Evolutionary conservation across 352 stramenopile species (phyloP), one percentile per base, ranked within the genome.

Genomic region (Phytopythium montanum): DNA sequence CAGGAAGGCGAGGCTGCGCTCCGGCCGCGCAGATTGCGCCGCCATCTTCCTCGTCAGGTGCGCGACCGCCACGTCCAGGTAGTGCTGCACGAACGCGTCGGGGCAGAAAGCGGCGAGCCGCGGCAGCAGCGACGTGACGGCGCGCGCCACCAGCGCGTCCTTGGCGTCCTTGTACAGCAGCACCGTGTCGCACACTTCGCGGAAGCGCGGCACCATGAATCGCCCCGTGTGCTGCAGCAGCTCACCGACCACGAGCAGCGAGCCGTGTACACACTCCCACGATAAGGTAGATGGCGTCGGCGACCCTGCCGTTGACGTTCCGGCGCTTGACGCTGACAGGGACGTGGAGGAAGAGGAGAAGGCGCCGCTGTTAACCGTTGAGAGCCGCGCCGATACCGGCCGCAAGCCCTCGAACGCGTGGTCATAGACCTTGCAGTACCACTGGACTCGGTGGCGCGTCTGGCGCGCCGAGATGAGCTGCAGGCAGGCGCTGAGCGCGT

Each of bases 151-250:
- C 9, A 92, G 74, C 51, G 85, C 86, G 42, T 92, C 79, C 60
- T 97, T 97, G 18, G 81, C 75, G 51, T 97, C 80, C 34, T 93
- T 96, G 71, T 98, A 98, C 10, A 85, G 74, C 46, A 99, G 63
- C 2, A 99, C 93, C 7, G 91, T 97, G 46, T 94, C 79, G 56
- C 96, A 99, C 21, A 98, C 82, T 81, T 99, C 95, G 56, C 97
- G 92, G 68, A 98, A 99, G 7, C 97, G 85, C 9, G 97, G 96
- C 31, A 98, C 75, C 85, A 99, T 98, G 68, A 99, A 99, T n/a
- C 84, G 72, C 2, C 94, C 85, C 5, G 96, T 97, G 66, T 98
- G 90, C 12, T 96, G 78, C 31, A 99, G 76, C 59, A 99, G 85
- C 54, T 98, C 93, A 29, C 86, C 84, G 25, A 99, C 92, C 10